Evolutionary conservation across 768 basidiomycete genomes (phyloP).

Genomic region (Clitopilus passeckerianus): DNA sequence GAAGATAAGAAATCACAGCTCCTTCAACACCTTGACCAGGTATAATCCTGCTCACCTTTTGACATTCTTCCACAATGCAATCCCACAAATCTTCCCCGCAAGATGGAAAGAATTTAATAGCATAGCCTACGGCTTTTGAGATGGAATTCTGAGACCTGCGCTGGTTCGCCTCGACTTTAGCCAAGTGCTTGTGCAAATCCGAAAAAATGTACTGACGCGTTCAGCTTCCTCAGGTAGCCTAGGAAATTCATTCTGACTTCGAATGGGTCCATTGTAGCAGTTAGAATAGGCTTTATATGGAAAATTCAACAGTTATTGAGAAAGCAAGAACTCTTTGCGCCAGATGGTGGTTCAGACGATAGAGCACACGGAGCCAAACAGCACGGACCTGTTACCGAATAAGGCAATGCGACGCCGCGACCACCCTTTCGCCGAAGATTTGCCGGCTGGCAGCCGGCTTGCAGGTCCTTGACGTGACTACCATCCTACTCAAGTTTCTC

Average conservation of each 20-base stretch:
- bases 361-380: too few relatives aligned
- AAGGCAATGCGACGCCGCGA: too few relatives aligned
- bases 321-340: neutral
- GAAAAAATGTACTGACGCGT: constrained; percentile 44
- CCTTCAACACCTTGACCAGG: neutral
- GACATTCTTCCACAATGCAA: constrained; percentile 85
- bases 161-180: constrained; percentile 17
- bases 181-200: constrained; percentile 2
- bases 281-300: neutral
- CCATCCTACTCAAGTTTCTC: too few relatives aligned
- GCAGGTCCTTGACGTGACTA: too few relatives aligned
- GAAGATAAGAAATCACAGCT: neutral
- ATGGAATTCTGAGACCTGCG: constrained; percentile 81
- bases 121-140: constrained; percentile 81
- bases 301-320: neutral
- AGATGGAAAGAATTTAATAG: constrained; percentile 76
- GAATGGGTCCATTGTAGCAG: constrained; percentile 50
- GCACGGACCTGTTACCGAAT: too few relatives aligned
- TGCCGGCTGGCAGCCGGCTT: neutral
- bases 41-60: constrained; percentile 50
- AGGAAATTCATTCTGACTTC: constrained; percentile 77
- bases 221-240: constrained; percentile 52
- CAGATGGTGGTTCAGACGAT: neutral
- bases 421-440: neutral
- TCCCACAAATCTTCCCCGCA: constrained; percentile 96